These are phyloP conservation scores for Hypomyces perniciosus DNA, from an alignment of 2,329 filamentous ascomycete species.

Conservation along the genomic window DNA sequence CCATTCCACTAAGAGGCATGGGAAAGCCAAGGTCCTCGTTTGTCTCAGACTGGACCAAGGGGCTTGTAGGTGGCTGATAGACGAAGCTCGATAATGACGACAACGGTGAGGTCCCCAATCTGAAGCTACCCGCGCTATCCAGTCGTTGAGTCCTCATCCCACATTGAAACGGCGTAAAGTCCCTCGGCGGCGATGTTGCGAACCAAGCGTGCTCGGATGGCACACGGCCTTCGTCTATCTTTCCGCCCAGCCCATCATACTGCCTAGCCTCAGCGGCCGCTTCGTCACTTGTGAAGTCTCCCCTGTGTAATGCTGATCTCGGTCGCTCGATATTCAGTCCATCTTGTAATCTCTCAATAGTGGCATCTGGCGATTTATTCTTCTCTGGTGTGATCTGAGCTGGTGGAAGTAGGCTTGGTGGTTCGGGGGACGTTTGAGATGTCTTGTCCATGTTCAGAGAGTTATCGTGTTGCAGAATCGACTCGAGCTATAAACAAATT, in stretches of 20 bases:
- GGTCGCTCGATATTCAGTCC: conserved; percentile 71
- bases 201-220: conserved; percentile 38
- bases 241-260: background rate
- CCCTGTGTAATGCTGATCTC: conserved; percentile 66
- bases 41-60: conserved; percentile 80
- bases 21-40: conserved; percentile 65
- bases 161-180: conserved; percentile 42
- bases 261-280: conserved; percentile 13
- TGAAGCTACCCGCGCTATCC: conserved; percentile 32
- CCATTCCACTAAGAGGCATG: conserved; percentile 44
- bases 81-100: conserved; percentile 75
- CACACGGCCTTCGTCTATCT: conserved; percentile 15
- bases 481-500: conserved; percentile 31
- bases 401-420: conserved; percentile 39
- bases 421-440: conserved; percentile 30
- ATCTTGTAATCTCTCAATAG: conserved; percentile 41
- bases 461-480: conserved; percentile 24
- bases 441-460: conserved; percentile 13
- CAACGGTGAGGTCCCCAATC: conserved; percentile 51
- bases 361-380: conserved; percentile 20
- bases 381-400: conserved; percentile 45
- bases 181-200: conserved; percentile 50
- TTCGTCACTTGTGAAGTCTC: conserved; percentile 52
- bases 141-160: conserved; percentile 28
- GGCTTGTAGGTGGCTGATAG: conserved; percentile 85